phyloP scores from a whole-genome alignment of 495 filamentous ascomycete species.

The Staphylotrichum longicolle region DNA sequence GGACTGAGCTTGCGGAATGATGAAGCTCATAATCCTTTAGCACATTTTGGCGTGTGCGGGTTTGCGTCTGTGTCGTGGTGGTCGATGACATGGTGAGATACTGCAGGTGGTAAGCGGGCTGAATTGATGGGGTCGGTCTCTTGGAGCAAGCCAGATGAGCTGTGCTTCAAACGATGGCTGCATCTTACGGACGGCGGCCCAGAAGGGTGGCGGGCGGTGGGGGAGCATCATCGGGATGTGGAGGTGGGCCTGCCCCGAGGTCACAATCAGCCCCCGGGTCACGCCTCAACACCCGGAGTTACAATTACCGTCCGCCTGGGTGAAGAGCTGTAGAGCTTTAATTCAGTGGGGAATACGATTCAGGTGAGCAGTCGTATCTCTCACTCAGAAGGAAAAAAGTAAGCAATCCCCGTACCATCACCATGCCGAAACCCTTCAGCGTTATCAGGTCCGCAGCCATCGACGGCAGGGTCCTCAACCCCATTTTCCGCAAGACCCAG shows the following conservation, averaged over 20 bases:
- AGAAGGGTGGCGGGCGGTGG: not conserved
- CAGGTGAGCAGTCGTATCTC: too few species aligned
- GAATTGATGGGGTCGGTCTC: not conserved
- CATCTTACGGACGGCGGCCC: not conserved
- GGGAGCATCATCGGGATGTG: conserved; percentile 3
- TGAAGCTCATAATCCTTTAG: conserved; percentile 10
- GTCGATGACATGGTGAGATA: not conserved
- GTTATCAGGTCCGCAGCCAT: conserved; percentile 12
- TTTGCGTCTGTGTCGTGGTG: conserved; percentile 5
- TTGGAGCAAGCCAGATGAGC: not conserved
- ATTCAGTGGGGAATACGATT: not conserved
- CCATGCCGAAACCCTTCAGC: conserved; percentile 8
- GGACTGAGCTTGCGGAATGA: not conserved
- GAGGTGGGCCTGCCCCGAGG: not conserved
- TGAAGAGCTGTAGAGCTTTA: not conserved
- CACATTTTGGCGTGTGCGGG: conserved; percentile 2
- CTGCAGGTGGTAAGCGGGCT: not conserved
- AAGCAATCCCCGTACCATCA: not conserved
- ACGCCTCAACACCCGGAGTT: not conserved
- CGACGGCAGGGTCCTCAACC: conserved; percentile 8
- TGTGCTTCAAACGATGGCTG: not conserved
- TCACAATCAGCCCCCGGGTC: not conserved
- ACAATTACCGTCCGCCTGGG: not conserved
- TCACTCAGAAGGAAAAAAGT: too few species aligned
- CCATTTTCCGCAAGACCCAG: conserved; percentile 17